Base-by-base conservation (phyloP, 208 protist genomes). In the Herpetomonas muscarum region DNA sequence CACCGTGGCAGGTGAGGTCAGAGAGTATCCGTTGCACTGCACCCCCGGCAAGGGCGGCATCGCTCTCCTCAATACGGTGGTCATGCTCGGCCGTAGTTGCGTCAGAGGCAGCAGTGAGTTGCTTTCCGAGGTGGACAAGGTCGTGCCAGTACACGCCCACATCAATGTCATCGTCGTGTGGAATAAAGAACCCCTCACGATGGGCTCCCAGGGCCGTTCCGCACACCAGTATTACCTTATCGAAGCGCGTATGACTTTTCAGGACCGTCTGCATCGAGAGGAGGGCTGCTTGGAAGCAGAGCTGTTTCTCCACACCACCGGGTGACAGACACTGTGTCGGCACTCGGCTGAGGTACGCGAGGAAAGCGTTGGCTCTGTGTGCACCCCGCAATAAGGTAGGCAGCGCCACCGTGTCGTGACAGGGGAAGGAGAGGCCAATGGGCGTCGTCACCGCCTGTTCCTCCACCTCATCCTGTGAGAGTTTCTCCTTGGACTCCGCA, bases 91-190 rank as follows among this genome's bases (percentile, higher is more conserved):
- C 41, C 10, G 10, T 22, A 39, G 7, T 15, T 17, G 10, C 34
- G 15, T 15, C 34, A 39, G 10, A 39, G 34, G 34, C 7, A 15
- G n/a, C n/a, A n/a, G n/a, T n/a, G n/a, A n/a, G n/a, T n/a, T n/a
- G n/a, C n/a, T 15, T 7, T 39, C 34, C 34, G 5, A 68, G 51
- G 15, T 17, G 13, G 13, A 45, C 46, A 19, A 82, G 55, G 28
- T 87, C 76, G 12, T 85, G 49, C 39, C 75, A 77, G 36, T 92
- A 74, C 13, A 96, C 64, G 37, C 90, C 90, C 37, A 96, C 50
- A 39, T 96, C 90, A 32, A 96, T 83, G 57, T 96, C 90, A 36
- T 85, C 74, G 49, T 96, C 90, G 60, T 93, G 77, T 0, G 73
- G 61, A 62, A 96, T 92, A 47, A 96, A 96, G 69, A 74, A 78